A percentile compares a stretch with the other conserved stretches of the same genome.
These are phyloP conservation scores for Xylaria sp. DNA, from an alignment of 2,329 filamentous ascomycete species.

Conservation along the genomic window DNA sequence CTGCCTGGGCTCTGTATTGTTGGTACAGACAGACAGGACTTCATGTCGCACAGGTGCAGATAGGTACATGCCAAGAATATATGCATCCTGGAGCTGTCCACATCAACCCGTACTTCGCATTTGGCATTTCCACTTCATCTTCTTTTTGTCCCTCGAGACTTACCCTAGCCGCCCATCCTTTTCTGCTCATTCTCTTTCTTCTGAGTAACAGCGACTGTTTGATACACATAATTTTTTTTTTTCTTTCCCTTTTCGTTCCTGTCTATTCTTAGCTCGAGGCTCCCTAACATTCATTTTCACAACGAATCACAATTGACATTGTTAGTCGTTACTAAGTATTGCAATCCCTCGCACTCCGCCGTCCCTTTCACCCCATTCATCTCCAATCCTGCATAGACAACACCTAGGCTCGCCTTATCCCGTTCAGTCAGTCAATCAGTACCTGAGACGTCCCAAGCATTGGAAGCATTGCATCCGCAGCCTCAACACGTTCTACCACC, in stretches of 20 bases:
- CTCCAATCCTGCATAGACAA: neutral
- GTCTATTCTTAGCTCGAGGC: neutral
- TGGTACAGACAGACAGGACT: neutral
- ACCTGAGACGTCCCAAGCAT: slow-evolving; percentile 39
- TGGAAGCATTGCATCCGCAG: slow-evolving; percentile 13
- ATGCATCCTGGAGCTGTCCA: neutral
- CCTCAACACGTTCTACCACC: slow-evolving; percentile 8
- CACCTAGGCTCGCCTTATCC: neutral
- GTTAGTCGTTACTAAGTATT: slow-evolving; percentile 5
- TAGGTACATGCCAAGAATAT: neutral
- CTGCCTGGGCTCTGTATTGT: neutral
- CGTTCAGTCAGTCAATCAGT: slow-evolving; percentile 10
- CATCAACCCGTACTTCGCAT: neutral
- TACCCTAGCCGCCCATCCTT: slow-evolving; percentile 6
- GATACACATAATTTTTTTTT: slow-evolving; percentile 6
- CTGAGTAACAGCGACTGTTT: neutral
- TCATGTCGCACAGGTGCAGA: neutral
- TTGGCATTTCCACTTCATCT: slow-evolving; percentile 4
- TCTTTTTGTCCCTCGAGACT: slow-evolving; percentile 2
- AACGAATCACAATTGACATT: slow-evolving; percentile 23
- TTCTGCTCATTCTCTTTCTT: slow-evolving; percentile 7
- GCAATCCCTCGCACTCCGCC: slow-evolving; percentile 7
- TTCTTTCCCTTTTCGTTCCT: neutral
- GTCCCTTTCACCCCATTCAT: neutral
- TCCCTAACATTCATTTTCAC: slow-evolving; percentile 20